Evolutionary conservation across 1,284 basidiomycete species (phyloP), one percentile per base, ranked within the genome.

Genomic region (Tilletia indica): DNA sequence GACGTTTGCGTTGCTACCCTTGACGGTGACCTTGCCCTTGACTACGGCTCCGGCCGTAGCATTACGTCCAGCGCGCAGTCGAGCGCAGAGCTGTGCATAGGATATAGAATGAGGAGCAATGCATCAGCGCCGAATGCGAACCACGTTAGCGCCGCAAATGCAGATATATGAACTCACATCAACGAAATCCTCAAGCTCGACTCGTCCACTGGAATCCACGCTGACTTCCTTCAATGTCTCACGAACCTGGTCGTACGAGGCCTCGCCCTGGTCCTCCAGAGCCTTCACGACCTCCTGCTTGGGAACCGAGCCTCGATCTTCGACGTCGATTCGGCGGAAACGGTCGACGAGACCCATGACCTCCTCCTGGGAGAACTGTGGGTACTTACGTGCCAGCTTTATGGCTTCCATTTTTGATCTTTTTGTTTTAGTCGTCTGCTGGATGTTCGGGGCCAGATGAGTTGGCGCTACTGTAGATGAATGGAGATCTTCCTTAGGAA

Each of bases 171-270:
- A n/a, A n/a, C 89, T 73, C 80, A 93, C 92, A 88, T 96, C 94
- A 67, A 99, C 94, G 90, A 94, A 99, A 85, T 99, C 96, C 78
- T 99, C 97, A 72, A 99, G 87, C 86, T 98, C 97, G 72, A 99
- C 91, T 83, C 94, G 93, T 48, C 97, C 97, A 79, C 92, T 93
- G 6, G 96, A 91, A 83, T 99, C 96, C 58, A 98, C 89, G 77
- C 91, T 92, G 83, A 98, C 95, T 77, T 91, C 89, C 87, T 99
- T 99, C 84, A 99, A 87, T 0, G 95, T 97, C 85, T 88, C 88
- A 76, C 88, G 75, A 12, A 83, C 74, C 73, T 82, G 78, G 72
- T 80, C 80, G 74, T 79, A 84, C 25, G 76, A 76, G 34, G 79
- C 82, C 16, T 77, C 74, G 61, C 79, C 81, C 11, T 73, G 71